Conservation (phyloP, 768 basidiomycete genomes). For the Podaxis sp. region DNA sequence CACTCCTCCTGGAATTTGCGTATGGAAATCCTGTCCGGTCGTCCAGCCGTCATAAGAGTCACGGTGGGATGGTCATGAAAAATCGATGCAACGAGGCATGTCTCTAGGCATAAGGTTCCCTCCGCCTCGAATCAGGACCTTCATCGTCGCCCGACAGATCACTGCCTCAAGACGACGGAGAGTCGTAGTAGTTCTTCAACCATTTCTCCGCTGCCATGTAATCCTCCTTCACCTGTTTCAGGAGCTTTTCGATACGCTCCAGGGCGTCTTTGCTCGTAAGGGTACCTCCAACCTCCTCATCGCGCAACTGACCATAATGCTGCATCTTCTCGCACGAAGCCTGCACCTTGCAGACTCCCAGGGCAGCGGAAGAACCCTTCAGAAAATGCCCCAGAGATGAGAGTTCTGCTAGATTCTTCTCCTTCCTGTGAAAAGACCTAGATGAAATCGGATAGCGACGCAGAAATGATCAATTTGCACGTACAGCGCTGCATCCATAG, state of each 20-base stretch:
- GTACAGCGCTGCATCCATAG: conserved; percentile 81
- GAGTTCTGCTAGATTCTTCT: conserved; percentile 61
- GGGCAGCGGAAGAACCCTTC: conserved; percentile 94
- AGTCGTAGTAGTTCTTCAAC: conserved; percentile 48
- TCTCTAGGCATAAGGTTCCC: conserved; percentile 8
- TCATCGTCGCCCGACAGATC: conserved; percentile 1
- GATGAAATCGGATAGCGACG: conserved; percentile 5
- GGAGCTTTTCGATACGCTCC: conserved; percentile 50
- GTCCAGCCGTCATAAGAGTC: conserved; percentile 14
- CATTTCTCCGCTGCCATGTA: conserved; percentile 67
- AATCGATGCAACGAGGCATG: conserved; percentile 12
- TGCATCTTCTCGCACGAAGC: conserved; percentile 89
- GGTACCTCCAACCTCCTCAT: conserved; percentile 47
- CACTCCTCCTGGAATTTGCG: conserved; percentile 13
- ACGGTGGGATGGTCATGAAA: conserved; percentile 12
- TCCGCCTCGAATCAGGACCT: conserved; percentile 2
- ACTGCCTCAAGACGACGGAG: not conserved
- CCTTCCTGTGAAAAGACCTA: conserved; percentile 36
- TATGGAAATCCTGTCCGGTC: conserved; percentile 15
- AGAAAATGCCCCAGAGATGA: conserved; percentile 88
- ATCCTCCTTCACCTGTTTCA: conserved; percentile 62
- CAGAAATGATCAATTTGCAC: conserved; percentile 29
- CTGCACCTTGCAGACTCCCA: conserved; percentile 83
- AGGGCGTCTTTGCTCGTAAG: conserved; percentile 52
- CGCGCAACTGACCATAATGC: conserved; percentile 71